Evolutionary conservation across 2,329 filamentous ascomycete genomes (phyloP), one percentile per base, ranked within the genome.

Genomic region (Neofusicoccum sp.): DNA sequence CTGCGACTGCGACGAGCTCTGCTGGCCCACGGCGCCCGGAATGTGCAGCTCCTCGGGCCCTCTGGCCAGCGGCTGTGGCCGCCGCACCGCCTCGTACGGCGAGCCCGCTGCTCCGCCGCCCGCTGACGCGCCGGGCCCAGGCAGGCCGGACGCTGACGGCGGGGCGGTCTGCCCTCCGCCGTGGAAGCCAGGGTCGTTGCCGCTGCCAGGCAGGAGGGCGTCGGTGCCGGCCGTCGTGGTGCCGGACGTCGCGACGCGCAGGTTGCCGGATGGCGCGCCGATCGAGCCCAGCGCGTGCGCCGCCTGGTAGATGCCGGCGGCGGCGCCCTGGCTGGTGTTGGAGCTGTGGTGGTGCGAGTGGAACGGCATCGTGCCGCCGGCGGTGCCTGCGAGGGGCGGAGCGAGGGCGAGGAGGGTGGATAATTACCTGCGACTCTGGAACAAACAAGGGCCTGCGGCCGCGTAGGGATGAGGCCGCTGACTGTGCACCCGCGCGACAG

Each of bases 21-120:
- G 78, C 44, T 77, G 74, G 64, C 74, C 74, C 68, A 77, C 73
- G 41, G 77, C 73, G 14, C 79, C 75, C 41, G 77, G 69, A 44
- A 85, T 80, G 69, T 86, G 85, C 69, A 85, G 77, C 72, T 87
- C 85, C 68, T 87, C 85, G 56, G 81, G 78, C 67, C 81, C 79
- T 64, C 82, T 80, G 45, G 75, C 77, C 66, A 80, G 79, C 29
- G 78, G 74, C 62, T 80, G 77, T 58, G 76, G 74, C 68, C 82
- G 79, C 69, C 83, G 80, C 66, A 81, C 78, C 50, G 79, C 78
- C 64, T 85, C 82, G 73, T 80, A 85, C 56, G 79, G 80, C 62
- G 75, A 67, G 64, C 78, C 76, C 69, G 79, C 80, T 64, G 39
- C 50, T 58, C 43, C 50, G 33, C 74, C 34, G 64, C 54, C 49